phyloP scores from a whole-genome alignment of 1,284 basidiomycete genomes.

The Apiotrichum brassicae region DNA sequence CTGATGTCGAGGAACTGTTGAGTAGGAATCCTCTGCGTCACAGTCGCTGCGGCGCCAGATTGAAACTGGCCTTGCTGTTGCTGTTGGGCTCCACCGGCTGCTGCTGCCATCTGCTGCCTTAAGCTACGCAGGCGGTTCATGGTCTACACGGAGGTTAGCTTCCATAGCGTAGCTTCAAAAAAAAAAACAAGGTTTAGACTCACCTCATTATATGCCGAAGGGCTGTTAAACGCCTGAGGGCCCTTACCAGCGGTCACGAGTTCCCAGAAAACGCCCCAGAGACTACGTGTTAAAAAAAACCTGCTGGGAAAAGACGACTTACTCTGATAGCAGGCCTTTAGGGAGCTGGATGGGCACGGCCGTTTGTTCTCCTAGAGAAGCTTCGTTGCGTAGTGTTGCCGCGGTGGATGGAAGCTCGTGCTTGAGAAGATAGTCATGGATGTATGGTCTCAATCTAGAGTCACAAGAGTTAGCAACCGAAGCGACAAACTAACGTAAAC shows the following conservation, averaged over 20 bases:
- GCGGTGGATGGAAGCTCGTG: conserved; percentile 36
- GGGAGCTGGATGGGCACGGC: conserved; percentile 42
- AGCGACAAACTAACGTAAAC: background rate
- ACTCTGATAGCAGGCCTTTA: conserved; percentile 47
- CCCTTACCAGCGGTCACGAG: conserved; percentile 44
- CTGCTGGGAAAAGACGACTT: conserved; percentile 17
- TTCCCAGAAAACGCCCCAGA: conserved; percentile 49
- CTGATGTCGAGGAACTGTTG: conserved; percentile 25
- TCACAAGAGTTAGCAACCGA: conserved; percentile 10
- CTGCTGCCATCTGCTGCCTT: conserved; percentile 3
- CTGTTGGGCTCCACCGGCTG: conserved; percentile 8
- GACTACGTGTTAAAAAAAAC: conserved; percentile 19
- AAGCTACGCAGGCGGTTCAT: conserved; percentile 31
- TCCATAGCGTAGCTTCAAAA: too few species aligned
- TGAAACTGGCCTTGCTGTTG: conserved; percentile 14
- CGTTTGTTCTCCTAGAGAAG: conserved; percentile 34
- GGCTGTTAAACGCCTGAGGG: conserved; percentile 36
- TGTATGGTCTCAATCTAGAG: conserved; percentile 39
- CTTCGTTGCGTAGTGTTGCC: conserved; percentile 37
- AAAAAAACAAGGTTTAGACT: conserved; percentile 6
- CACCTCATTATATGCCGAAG: conserved; percentile 42
- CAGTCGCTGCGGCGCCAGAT: background rate
- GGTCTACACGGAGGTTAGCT: conserved; percentile 21
- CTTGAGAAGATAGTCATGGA: conserved; percentile 44
- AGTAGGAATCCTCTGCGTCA: conserved; percentile 18